These are phyloP conservation scores for Medicago arabica DNA, from an alignment of 306 rosid species.

Conservation along the genomic window DNA sequence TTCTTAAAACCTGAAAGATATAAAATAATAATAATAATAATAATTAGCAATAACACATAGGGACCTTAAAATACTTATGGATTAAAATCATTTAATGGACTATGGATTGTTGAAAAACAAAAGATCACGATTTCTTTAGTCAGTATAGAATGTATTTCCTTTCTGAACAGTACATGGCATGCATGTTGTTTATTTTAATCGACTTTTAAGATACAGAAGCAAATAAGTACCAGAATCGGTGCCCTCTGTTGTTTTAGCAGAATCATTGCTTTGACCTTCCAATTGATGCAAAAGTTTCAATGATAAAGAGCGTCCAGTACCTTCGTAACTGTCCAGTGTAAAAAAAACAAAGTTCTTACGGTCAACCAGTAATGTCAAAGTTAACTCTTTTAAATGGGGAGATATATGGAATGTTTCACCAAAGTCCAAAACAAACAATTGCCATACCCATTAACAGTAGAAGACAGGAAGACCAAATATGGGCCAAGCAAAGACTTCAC, in stretches of 20 bases:
- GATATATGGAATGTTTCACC: neutral
- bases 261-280: constrained; percentile 69
- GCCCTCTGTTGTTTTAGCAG: constrained; percentile 56
- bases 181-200: too few relatives aligned
- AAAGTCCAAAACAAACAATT: neutral
- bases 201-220: neutral
- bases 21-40: too few relatives aligned
- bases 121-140: neutral
- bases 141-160: neutral
- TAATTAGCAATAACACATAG: neutral
- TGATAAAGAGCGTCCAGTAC: constrained; percentile 88
- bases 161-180: neutral
- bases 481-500: constrained; percentile 93
- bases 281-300: constrained; percentile 84
- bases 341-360: neutral
- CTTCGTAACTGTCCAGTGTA: constrained; percentile 73
- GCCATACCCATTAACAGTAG: constrained; percentile 85
- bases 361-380: neutral
- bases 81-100: too few relatives aligned
- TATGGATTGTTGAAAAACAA: too few relatives aligned
- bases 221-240: constrained; percentile 2
- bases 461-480: constrained; percentile 86
- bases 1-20: constrained; percentile 58
- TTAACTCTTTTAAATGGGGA: neutral
- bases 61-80: too few relatives aligned